phyloP scores from a whole-genome alignment of 208 protist genomes.

The Crithidia acanthocephali region DNA sequence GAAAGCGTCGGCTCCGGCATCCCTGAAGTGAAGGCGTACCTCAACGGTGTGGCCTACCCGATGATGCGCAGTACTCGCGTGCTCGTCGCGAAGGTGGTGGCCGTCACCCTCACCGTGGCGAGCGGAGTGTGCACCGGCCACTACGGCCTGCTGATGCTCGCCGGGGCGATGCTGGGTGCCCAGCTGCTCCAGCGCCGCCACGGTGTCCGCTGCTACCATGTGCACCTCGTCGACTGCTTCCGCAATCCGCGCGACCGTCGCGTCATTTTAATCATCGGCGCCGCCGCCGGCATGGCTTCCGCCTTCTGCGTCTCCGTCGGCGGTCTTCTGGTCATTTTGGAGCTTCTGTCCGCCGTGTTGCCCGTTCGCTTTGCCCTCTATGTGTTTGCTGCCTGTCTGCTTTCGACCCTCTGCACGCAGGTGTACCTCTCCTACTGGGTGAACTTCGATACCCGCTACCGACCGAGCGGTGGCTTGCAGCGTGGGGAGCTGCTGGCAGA shows the following conservation, averaged over 20 bases:
- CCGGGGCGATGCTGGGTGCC: constrained; percentile 59
- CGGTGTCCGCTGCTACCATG: constrained; percentile 44
- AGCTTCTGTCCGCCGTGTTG: constrained; percentile 53
- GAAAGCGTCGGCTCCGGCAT: constrained; percentile 46
- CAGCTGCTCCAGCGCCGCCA: constrained; percentile 45
- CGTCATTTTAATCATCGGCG: constrained; percentile 51
- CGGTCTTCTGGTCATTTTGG: constrained; percentile 58
- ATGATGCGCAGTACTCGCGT: constrained; percentile 42
- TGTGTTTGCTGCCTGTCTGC: constrained; percentile 57
- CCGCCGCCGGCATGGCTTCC: constrained; percentile 54
- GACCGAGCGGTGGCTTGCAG: constrained; percentile 29
- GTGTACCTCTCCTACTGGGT: constrained; percentile 53
- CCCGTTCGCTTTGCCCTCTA: constrained; percentile 64
- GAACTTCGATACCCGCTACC: constrained; percentile 43
- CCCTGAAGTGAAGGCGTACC: constrained; percentile 55
- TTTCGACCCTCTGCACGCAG: constrained; percentile 55
- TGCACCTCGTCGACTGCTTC: constrained; percentile 65
- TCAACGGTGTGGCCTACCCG: constrained; percentile 62
- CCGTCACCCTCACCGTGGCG: constrained; percentile 40
- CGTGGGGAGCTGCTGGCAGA: constrained; percentile 42
- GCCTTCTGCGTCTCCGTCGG: constrained; percentile 59
- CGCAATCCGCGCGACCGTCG: constrained; percentile 60
- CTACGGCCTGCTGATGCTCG: constrained; percentile 52
- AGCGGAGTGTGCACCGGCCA: constrained; percentile 58
- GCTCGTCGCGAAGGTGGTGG: constrained; percentile 45